phyloP scores from a whole-genome alignment of 169 alveolate species.

The Cryptosporidium felis region DNA sequence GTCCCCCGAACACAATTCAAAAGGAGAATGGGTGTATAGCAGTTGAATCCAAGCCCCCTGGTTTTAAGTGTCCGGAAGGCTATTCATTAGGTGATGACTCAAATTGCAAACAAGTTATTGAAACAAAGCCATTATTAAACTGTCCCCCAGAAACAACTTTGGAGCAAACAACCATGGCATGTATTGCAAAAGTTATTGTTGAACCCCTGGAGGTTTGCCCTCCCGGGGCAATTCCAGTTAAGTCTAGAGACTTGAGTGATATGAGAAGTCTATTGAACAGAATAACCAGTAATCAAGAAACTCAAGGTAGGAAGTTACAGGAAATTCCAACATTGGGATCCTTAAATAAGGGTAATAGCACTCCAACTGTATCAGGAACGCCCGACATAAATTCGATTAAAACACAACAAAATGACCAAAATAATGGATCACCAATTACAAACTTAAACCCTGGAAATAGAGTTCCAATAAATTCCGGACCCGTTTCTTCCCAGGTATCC shows the following conservation, averaged over 20 bases:
- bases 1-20: conserved; percentile 34
- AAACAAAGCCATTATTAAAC: conserved; percentile 29
- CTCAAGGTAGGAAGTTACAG: conserved; percentile 9
- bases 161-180: conserved; percentile 64
- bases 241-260: conserved; percentile 33
- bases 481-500: neutral
- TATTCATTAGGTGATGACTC: conserved; percentile 50
- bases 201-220: conserved; percentile 69
- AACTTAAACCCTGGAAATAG: neutral
- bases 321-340: conserved; percentile 56
- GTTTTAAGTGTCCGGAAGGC: conserved; percentile 30
- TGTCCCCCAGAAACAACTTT: conserved; percentile 60
- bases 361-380: too few species aligned
- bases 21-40: conserved; percentile 17
- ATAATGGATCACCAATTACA: neutral
- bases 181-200: conserved; percentile 49
- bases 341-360: neutral
- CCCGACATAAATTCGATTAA: too few species aligned
- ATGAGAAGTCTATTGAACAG: conserved; percentile 33
- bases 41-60: conserved; percentile 36
- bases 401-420: too few species aligned
- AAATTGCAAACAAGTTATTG: conserved; percentile 63
- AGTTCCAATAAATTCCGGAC: neutral
- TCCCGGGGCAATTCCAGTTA: conserved; percentile 67
- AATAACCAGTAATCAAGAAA: neutral